A percentile compares a stretch with the other conserved stretches of the same genome.
Evolutionary conservation across 2,329 filamentous ascomycete genomes (phyloP).

Genomic region (Tolypocladium cylindrosporum): DNA sequence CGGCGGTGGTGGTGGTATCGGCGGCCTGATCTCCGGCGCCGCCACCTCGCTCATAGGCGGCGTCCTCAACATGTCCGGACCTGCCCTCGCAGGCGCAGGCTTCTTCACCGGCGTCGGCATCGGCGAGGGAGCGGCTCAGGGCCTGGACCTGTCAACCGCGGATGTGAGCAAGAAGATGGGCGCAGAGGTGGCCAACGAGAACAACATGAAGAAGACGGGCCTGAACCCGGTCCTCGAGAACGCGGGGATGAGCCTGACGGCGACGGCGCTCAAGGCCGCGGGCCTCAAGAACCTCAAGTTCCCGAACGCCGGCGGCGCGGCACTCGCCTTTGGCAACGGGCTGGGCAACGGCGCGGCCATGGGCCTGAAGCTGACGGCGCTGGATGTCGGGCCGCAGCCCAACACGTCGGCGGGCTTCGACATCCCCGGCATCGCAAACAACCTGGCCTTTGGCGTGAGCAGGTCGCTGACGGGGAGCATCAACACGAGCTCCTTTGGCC

Average conservation of each 20-base stretch:
- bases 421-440: background rate
- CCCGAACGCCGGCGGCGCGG: slow-evolving; percentile 8
- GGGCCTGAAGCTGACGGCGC: slow-evolving; percentile 11
- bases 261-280: slow-evolving; percentile 15
- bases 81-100: slow-evolving; percentile 5
- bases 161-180: slow-evolving; percentile 6
- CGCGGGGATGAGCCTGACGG: slow-evolving; percentile 16
- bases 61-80: slow-evolving; percentile 2
- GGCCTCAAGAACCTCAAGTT: slow-evolving; percentile 6
- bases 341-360: slow-evolving; percentile 13
- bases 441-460: background rate
- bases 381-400: slow-evolving; percentile 5
- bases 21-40: slow-evolving; percentile 1
- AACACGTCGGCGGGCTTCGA: slow-evolving; percentile 6
- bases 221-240: slow-evolving; percentile 19
- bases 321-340: slow-evolving; percentile 11
- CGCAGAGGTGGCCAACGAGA: slow-evolving; percentile 13
- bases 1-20: background rate
- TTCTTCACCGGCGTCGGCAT: slow-evolving; percentile 15
- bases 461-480: background rate
- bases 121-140: slow-evolving; percentile 14
- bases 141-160: slow-evolving; percentile 9
- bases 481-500: background rate
- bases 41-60: background rate
- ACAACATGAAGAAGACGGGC: slow-evolving; percentile 16